Evolutionary conservation across 1,284 basidiomycete genomes (phyloP), one percentile per base, ranked within the genome.

Genomic region (Laetiporus sulphureus): DNA sequence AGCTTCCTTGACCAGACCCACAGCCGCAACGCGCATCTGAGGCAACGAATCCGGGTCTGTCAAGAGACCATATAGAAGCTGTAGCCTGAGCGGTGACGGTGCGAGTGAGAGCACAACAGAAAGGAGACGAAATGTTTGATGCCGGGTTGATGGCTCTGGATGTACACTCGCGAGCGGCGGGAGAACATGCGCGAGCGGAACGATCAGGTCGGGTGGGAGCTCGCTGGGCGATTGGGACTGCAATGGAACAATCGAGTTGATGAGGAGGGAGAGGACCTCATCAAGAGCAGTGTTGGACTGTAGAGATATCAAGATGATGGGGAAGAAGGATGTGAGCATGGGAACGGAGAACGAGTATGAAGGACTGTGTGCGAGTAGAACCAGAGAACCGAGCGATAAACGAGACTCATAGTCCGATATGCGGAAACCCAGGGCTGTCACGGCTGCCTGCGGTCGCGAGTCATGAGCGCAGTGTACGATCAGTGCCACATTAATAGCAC

Each of bases 1-100:
- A 1, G 75, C 73, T 41, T 85, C 81, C 56, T 81, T 84, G 2
- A 84, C 66, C 4, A 87, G 63, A 0, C 79, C 77, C 2, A 87
- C 66, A 0, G 78, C 72, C 0, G 83, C 79, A 0, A 76, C 72
- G 7, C 77, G 69, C 69, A 87, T 79, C 51, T 80, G 78, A 0
- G 77, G 77, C 36, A 73, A 72, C 13, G 70, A 61, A 37, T 73
- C 64, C 13, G 51, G 45, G 6, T 64, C 63, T 2, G 72, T 66
- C 11, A 84, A 65, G 19, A 69, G 51, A 27, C 75, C 75, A 5
- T 64, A 58, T 3, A 87, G 65, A 6, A 79, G 60, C 24, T 73
- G 67, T 19, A 84, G 62, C 3, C 73, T 72, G 1, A 76, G 50
- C 27, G 62, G 54, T 0, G 74, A 57, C 1, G 74, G 71, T 2